phyloP scores from a whole-genome alignment of 176 grass and related monocot species.

The Puya raimondii region DNA sequence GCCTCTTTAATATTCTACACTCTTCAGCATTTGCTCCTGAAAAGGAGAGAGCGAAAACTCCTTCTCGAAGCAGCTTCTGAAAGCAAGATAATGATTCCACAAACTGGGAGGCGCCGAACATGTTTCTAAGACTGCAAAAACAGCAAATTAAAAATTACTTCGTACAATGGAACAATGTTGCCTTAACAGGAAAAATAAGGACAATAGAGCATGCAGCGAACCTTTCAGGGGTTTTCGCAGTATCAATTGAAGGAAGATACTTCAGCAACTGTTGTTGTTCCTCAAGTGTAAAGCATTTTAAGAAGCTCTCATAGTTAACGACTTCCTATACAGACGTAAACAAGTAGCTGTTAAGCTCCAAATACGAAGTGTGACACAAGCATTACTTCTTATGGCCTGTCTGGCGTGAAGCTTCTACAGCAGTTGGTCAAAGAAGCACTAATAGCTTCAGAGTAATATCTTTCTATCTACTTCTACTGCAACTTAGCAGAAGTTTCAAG shows the following conservation, averaged over 20 bases:
- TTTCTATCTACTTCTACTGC: too few species aligned
- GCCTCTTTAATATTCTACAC: constrained; percentile 29
- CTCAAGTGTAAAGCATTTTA: constrained; percentile 24
- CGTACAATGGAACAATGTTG: not conserved
- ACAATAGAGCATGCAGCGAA: constrained; percentile 7
- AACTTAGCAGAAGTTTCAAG: too few species aligned
- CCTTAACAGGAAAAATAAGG: not conserved
- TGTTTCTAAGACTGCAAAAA: constrained; percentile 30
- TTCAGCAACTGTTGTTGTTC: constrained; percentile 31
- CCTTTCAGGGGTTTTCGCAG: constrained; percentile 34
- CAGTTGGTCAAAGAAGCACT: too few species aligned
- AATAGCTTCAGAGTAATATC: too few species aligned
- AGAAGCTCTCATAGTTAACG: constrained; percentile 31
- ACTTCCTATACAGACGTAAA: constrained; percentile 27
- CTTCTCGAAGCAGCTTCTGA: constrained; percentile 32
- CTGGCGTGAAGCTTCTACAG: too few species aligned
- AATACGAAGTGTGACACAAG: not conserved
- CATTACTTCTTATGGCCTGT: too few species aligned
- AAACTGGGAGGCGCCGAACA: constrained; percentile 33
- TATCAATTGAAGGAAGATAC: constrained; percentile 38
- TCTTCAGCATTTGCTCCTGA: constrained; percentile 23
- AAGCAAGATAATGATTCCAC: constrained; percentile 27
- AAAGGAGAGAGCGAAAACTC: constrained; percentile 23
- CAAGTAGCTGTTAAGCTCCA: constrained; percentile 5
- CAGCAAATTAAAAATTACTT: not conserved